A percentile compares a stretch with the other conserved stretches of the same genome.
Conservation (phyloP, 371 early-diverging fungal species). For the Apophysomyces elegans region DNA sequence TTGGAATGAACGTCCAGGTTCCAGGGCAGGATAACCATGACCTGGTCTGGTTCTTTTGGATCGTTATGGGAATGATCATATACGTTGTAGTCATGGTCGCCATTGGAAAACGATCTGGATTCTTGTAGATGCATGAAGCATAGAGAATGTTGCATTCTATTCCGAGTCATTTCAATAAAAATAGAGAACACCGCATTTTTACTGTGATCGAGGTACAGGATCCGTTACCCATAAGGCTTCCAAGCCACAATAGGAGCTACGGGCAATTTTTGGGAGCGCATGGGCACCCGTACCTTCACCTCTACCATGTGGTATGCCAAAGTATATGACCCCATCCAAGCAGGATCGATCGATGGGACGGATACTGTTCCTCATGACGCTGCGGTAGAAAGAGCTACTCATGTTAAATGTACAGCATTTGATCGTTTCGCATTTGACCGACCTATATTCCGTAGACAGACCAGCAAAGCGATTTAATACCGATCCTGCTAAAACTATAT, state of each 20-base stretch:
- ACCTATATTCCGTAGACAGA: conserved; percentile 27
- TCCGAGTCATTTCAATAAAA: not conserved
- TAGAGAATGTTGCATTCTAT: not conserved
- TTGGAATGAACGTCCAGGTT: conserved; percentile 86
- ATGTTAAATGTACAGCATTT: conserved; percentile 33
- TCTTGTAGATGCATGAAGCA: conserved; percentile 3
- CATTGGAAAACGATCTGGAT: conserved; percentile 38
- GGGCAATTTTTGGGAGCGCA: too few species aligned
- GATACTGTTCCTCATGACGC: conserved; percentile 55
- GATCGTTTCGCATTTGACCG: not conserved
- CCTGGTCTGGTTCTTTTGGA: conserved; percentile 81
- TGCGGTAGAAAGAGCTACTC: conserved; percentile 51
- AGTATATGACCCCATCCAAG: conserved; percentile 56
- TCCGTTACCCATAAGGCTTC: too few species aligned
- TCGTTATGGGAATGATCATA: conserved; percentile 60
- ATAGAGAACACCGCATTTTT: too few species aligned
- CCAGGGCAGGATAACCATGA: conserved; percentile 73
- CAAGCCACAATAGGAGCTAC: too few species aligned
- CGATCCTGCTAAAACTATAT: conserved; percentile 55
- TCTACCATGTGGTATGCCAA: conserved; percentile 57
- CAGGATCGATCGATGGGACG: conserved; percentile 64
- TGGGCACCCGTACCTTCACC: not conserved
- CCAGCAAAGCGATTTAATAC: conserved; percentile 36
- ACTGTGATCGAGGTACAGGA: too few species aligned
- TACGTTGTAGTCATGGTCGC: conserved; percentile 45